Percentiles rank a stretch among this genome's conserved stretches.
Evolutionary conservation across 352 stramenopile genomes (phyloP).

Genomic region (Pythium myriotylum): DNA sequence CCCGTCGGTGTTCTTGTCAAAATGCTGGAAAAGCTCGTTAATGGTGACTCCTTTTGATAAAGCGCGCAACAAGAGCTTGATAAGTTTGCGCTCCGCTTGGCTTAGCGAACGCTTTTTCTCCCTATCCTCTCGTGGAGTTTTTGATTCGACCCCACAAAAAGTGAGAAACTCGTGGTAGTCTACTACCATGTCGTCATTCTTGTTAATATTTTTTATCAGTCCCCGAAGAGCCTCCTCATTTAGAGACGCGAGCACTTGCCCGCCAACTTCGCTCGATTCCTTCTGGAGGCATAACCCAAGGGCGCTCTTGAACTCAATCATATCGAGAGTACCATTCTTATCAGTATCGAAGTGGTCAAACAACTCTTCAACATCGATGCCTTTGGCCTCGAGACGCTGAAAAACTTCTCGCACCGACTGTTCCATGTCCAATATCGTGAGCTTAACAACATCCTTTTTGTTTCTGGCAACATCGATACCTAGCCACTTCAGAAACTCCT

Average conservation of each 20-base stretch:
- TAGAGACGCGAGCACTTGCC: slow-evolving; percentile 36
- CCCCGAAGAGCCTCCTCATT: slow-evolving; percentile 44
- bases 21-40: slow-evolving; percentile 75
- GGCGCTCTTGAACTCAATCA: slow-evolving; percentile 56
- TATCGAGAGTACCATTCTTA: slow-evolving; percentile 55
- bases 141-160: slow-evolving; percentile 43
- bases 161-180: slow-evolving; percentile 72
- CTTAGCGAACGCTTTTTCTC: slow-evolving; percentile 21
- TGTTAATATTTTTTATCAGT: slow-evolving; percentile 59
- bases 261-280: slow-evolving; percentile 25
- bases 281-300: slow-evolving; percentile 46
- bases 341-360: slow-evolving; percentile 76
- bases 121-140: slow-evolving; percentile 24
- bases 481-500: slow-evolving; percentile 76
- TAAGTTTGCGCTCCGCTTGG: slow-evolving; percentile 53
- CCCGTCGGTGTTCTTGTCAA: slow-evolving; percentile 67
- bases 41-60: slow-evolving; percentile 46
- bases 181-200: slow-evolving; percentile 58
- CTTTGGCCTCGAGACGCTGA: slow-evolving; percentile 45
- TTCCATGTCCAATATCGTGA: slow-evolving; percentile 51
- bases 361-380: slow-evolving; percentile 55
- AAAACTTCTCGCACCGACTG: slow-evolving; percentile 47
- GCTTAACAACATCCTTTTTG: slow-evolving; percentile 44
- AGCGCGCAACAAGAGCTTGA: slow-evolving; percentile 63
- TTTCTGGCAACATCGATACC: slow-evolving; percentile 48